A percentile compares a stretch with the other conserved stretches of the same genome.
phyloP scores from a whole-genome alignment of 2,329 filamentous ascomycete species.

The Microascus cirrosus region DNA sequence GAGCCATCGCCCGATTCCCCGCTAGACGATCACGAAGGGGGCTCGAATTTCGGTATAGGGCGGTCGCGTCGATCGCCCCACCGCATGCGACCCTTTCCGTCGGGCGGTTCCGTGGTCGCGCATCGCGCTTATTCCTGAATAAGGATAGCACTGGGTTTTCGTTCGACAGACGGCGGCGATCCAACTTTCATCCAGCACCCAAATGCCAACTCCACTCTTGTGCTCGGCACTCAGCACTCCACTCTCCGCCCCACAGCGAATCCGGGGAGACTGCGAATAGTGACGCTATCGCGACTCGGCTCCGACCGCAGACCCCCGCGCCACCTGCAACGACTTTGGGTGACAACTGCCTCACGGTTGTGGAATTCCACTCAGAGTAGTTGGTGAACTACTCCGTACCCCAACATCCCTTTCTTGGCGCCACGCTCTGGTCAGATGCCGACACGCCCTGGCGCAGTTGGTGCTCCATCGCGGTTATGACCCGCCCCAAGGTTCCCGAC shows the following conservation, averaged over 20 bases:
- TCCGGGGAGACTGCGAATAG: not conserved
- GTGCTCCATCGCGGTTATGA: conserved; percentile 25
- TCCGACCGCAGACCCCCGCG: not conserved
- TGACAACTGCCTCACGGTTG: not conserved
- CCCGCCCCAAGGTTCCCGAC: conserved; percentile 41
- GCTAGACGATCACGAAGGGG: not conserved
- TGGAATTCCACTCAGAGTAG: not conserved
- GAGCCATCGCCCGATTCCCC: not conserved
- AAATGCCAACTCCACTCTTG: not conserved
- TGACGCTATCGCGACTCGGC: not conserved
- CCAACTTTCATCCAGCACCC: not conserved
- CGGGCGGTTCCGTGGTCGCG: not conserved
- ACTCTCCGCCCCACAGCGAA: not conserved
- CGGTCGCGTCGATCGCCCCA: not conserved
- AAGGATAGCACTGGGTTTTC: not conserved
- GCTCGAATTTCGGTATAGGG: not conserved
- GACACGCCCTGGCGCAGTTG: conserved; percentile 5
- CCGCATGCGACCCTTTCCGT: not conserved
- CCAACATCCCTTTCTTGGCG: not conserved
- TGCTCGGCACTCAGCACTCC: not conserved
- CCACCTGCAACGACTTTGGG: not conserved
- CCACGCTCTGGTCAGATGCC: conserved; percentile 9
- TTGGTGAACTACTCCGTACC: not conserved
- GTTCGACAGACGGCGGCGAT: not conserved
- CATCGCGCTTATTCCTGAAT: not conserved